Evolutionary conservation across 768 basidiomycete species (phyloP), one percentile per base, ranked within the genome.

Genomic region (Termitomyces sp.): DNA sequence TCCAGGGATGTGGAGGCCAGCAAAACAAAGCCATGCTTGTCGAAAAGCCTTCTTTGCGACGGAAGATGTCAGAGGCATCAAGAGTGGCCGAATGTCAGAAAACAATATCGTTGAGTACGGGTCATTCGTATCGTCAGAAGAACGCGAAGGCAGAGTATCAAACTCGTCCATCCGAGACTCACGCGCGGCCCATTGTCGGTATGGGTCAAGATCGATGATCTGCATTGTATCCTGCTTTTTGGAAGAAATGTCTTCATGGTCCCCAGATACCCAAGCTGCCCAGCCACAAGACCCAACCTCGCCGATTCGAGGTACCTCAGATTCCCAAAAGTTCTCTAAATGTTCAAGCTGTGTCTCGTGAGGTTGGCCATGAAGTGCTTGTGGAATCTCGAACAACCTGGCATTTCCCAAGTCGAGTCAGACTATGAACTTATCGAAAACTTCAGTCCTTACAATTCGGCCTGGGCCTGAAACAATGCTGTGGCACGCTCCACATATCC

Each of bases 261-360:
- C 78, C 25, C 78, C 74, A 11, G 75, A 68, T 45, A 81, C 72
- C 89, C 89, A 93, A 38, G 74, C 62, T 14, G 79, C 78, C 91
- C 92, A 94, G 31, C 92, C 91, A 59, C 72, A 76, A 9, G 91
- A 83, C 57, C 77, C 75, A 0, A 72, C 69, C 68, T 94, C 92
- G 34, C 91, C 90, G 9, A 86, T 70, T n/a, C 92, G 86, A n/a
- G 86, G 86, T 10, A 74, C 76, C 72, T 93, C 92, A 4, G 88
- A 84, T 55, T 94, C 92, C 92, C 92, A 94, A 69, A 90, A 94
- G 56, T 86, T 84, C 73, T 92, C 91, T 4, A 94, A 77, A 15
- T 79, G 75, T 58, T 83, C 79, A 3, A 93, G 73, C 56, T 81
- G 82, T 4, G 65, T 68, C 25, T 80, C 74, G 38, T 86, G 75